Conservation (phyloP, 371 early-diverging fungal species). For the Mucor saturninus region DNA sequence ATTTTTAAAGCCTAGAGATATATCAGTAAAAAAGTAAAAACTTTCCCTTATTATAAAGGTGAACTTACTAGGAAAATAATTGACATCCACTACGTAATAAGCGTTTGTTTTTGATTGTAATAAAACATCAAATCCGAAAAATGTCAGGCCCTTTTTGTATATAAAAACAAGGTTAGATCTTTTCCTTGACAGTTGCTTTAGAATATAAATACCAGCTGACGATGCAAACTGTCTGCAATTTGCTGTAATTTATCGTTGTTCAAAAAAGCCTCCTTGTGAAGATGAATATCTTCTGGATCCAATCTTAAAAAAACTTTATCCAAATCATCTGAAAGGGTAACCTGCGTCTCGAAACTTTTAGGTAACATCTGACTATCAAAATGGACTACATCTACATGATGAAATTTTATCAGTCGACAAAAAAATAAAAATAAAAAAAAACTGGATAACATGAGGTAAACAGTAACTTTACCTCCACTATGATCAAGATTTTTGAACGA, state of each 20-base stretch:
- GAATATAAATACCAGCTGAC: slow-evolving; percentile 37
- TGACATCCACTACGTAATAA: slow-evolving; percentile 51
- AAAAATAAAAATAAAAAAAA: not conserved
- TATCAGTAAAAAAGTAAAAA: not conserved
- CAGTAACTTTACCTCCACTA: slow-evolving; percentile 23
- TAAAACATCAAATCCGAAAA: slow-evolving; percentile 57
- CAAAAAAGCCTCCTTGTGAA: slow-evolving; percentile 29
- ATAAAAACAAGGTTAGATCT: not conserved
- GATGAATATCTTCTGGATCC: slow-evolving; percentile 24
- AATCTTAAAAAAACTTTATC: slow-evolving; percentile 30
- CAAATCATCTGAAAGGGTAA: slow-evolving; percentile 26
- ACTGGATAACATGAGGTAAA: not conserved
- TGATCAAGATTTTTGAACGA: slow-evolving; percentile 45
- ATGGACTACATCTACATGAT: slow-evolving; percentile 27
- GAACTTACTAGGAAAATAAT: slow-evolving; percentile 55
- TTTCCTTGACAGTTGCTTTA: not conserved
- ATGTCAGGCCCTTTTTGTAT: slow-evolving; percentile 43
- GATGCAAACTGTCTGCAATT: slow-evolving; percentile 40
- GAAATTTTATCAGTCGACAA: not conserved
- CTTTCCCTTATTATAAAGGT: not conserved
- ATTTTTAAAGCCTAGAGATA: slow-evolving; percentile 25
- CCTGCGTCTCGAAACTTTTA: slow-evolving; percentile 38
- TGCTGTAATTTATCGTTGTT: slow-evolving; percentile 33
- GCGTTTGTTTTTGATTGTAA: slow-evolving; percentile 37
- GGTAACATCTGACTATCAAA: slow-evolving; percentile 57